These are phyloP conservation scores for Lepidium campestre DNA, from an alignment of 441 rosid genomes.

Conservation along the genomic window DNA sequence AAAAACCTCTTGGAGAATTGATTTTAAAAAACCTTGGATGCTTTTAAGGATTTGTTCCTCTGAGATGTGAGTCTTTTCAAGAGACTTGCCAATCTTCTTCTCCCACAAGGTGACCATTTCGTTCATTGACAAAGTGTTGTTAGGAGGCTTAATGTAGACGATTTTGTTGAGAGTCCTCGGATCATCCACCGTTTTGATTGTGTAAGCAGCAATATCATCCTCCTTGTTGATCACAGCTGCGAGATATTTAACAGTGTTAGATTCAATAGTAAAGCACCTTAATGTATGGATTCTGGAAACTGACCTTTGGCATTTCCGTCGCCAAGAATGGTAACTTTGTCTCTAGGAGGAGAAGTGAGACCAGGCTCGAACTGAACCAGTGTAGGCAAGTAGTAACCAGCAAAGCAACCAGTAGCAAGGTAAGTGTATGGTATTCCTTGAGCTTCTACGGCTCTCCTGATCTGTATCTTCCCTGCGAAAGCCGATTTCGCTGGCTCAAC, in stretches of 20 bases:
- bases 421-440: conserved; percentile 51
- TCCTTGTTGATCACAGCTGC: conserved; percentile 44
- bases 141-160: no score
- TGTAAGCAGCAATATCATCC: conserved; percentile 43
- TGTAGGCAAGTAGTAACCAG: conserved; percentile 38
- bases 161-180: no score
- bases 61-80: no score
- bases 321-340: conserved; percentile 41
- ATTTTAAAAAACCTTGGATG: no score
- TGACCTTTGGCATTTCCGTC: conserved; percentile 54
- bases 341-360: conserved; percentile 48
- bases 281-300: background rate
- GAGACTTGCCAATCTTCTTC: no score
- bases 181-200: conserved; percentile 11
- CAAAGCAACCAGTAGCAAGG: conserved; percentile 39
- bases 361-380: conserved; percentile 33
- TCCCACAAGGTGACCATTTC: no score
- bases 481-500: conserved; percentile 49
- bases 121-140: no score
- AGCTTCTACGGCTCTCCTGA: conserved; percentile 49
- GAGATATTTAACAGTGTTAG: background rate
- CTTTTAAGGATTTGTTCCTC: no score
- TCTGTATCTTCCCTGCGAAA: conserved; percentile 36
- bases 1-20: background rate
- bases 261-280: background rate